These are phyloP conservation scores for Sphaerostilbella broomeana DNA, from an alignment of 2,329 filamentous ascomycete genomes.

Conservation along the genomic window DNA sequence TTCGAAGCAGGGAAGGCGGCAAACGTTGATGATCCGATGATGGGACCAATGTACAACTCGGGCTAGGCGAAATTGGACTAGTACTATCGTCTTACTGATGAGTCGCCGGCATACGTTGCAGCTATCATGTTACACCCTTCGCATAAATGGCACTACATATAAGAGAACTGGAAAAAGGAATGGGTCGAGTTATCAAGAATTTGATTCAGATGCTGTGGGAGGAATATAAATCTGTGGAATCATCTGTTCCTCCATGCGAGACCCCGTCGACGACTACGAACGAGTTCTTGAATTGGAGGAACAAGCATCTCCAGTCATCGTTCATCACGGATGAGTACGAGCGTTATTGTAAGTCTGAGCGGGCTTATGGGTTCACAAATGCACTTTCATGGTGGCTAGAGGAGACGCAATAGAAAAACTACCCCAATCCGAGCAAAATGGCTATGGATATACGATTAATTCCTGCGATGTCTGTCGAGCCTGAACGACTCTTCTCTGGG, in stretches of 20 bases:
- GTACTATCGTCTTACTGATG: too few species aligned
- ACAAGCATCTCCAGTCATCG: conserved; percentile 5
- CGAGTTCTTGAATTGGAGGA: conserved; percentile 11
- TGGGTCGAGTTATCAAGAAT: conserved; percentile 9
- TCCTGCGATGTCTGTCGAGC: conserved; percentile 12
- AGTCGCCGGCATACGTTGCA: conserved; percentile 10
- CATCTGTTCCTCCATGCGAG: neutral
- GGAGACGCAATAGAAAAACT: conserved; percentile 5
- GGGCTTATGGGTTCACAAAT: conserved; percentile 10
- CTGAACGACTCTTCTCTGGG: conserved; percentile 13
- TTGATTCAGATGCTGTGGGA: conserved; percentile 7
- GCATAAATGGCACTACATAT: conserved; percentile 13
- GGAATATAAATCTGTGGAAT: conserved; percentile 8
- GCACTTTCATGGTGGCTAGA: conserved; percentile 9
- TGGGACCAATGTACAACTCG: too few species aligned
- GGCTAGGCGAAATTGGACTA: too few species aligned
- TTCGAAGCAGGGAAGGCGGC: too few species aligned
- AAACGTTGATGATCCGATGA: too few species aligned
- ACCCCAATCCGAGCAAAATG: conserved; percentile 8
- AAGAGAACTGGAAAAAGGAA: conserved; percentile 12
- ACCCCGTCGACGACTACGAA: neutral
- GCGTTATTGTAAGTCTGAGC: conserved; percentile 8
- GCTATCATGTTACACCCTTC: conserved; percentile 12
- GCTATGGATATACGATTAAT: conserved; percentile 7
- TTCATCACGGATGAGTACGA: conserved; percentile 9